phyloP scores from a whole-genome alignment of 352 stramenopile genomes.

The Pythium rhizo-oryzae region DNA sequence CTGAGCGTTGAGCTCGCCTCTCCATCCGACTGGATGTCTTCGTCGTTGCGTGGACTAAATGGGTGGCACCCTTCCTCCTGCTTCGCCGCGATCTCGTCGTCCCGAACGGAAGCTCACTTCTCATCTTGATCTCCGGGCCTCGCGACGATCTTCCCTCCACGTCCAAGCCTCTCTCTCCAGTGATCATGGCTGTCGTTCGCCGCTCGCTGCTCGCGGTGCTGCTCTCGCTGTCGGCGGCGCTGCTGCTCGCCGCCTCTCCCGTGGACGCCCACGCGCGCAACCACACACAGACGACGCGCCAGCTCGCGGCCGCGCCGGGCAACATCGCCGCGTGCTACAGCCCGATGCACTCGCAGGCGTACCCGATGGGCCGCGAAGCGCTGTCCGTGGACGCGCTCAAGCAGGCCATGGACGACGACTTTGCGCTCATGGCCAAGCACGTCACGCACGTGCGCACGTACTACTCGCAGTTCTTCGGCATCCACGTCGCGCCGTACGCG shows the following conservation, averaged over 20 bases:
- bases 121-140: conserved; percentile 9
- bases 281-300: conserved; percentile 10
- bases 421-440: conserved; percentile 33
- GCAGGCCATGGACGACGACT: conserved; percentile 32
- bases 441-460: conserved; percentile 35
- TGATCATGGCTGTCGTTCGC: conserved; percentile 14
- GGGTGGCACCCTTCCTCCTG: not conserved
- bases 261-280: conserved; percentile 4
- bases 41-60: not conserved
- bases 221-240: conserved; percentile 3
- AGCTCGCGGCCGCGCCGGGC: conserved; percentile 18
- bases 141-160: not conserved
- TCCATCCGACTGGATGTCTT: not conserved
- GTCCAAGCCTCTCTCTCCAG: not conserved
- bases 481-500: conserved; percentile 28
- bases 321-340: conserved; percentile 34
- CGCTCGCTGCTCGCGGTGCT: no score
- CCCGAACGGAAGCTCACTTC: conserved; percentile 14
- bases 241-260: conserved; percentile 8
- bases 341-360: conserved; percentile 27
- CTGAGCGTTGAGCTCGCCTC: not conserved
- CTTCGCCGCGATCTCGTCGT: not conserved
- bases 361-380: conserved; percentile 16
- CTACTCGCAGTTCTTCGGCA: conserved; percentile 36
- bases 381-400: conserved; percentile 21